Conservation (phyloP, 768 basidiomycete genomes). For the Cystofilobasidium macerans region DNA sequence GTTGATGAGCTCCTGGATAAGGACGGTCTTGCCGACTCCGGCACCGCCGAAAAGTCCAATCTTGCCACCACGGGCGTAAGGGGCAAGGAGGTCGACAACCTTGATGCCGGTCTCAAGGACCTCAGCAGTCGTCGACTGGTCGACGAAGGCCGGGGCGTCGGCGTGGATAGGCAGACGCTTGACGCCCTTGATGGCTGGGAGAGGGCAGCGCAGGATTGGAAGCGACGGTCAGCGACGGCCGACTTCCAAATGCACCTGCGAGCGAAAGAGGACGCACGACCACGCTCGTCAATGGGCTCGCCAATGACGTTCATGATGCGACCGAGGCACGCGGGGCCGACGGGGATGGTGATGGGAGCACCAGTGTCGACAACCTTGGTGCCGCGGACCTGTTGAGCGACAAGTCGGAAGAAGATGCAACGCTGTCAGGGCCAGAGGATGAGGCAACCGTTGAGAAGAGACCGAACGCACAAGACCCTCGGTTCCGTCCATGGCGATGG, state of each 20-base stretch:
- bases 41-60: slow-evolving; percentile 99
- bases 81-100: slow-evolving; percentile 98
- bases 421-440: neutral
- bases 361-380: slow-evolving; percentile 96
- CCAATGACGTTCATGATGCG: slow-evolving; percentile 99
- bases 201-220: neutral
- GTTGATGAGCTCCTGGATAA: slow-evolving; percentile 84
- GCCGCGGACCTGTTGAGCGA: slow-evolving; percentile 50
- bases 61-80: slow-evolving; percentile 99
- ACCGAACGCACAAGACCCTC: slow-evolving; percentile 75
- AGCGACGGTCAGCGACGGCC: neutral
- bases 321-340: slow-evolving; percentile 85
- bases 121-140: slow-evolving; percentile 97
- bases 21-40: slow-evolving; percentile 99
- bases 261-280: slow-evolving; percentile 42
- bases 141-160: slow-evolving; percentile 92
- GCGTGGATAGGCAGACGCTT: slow-evolving; percentile 77
- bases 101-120: slow-evolving; percentile 99
- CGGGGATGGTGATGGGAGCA: slow-evolving; percentile 89
- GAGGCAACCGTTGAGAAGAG: neutral
- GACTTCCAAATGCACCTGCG: neutral
- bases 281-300: slow-evolving; percentile 98
- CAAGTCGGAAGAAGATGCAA: neutral
- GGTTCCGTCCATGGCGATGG: slow-evolving; percentile 99
- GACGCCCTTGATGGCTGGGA: slow-evolving; percentile 24